Base-by-base conservation (phyloP, 768 basidiomycete species). In the Collybia nuda region DNA sequence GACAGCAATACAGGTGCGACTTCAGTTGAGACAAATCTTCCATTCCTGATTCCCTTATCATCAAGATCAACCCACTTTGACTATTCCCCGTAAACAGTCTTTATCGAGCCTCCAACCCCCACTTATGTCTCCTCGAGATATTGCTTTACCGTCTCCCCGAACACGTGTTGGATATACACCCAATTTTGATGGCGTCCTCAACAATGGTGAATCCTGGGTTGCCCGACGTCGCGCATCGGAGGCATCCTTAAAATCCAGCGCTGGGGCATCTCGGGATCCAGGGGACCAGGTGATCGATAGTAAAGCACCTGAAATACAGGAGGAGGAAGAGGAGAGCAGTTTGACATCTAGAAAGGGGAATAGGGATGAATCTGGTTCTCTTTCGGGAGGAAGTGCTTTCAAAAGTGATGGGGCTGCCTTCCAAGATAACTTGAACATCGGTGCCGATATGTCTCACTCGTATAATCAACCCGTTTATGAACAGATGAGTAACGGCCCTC, bases 171-270 rank as follows among this genome's bases (percentile, higher is more conserved):
- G 81, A 8, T 77, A 77, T 57, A 71, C 77, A 18, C 71, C 81
- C 48, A 78, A 79, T 50, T 88, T 90, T 56, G 89, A 91, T 58
- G 88, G 88, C n/a, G 79, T 90, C 8, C 70, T 90, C 43, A 74
- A 71, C 43, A 74, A 71, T 44, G 84, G 82, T 41, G 88, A 90
- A 46, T 80, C 85, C 24, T 88, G 89, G 89, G 67, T 76, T 15
- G 71, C 84, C 11, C 75, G 83, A 56, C 77, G 84, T 58, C 81
- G 86, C 32, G 67, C 78, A 53, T 82, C 86, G n/a, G 81, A 82
- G 53, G 74, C 77, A 28, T 68, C 74, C 15, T 50, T 71, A 43
- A 88, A 81, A 57, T 48, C 67, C 40, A 62, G 67, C 53, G 65
- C 65, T 58, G 67, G 65, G 50, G 52, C 62, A 43, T 58, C 52